Evolutionary conservation across 2,329 filamentous ascomycete species (phyloP), one percentile per base, ranked within the genome.

Genomic region (Aspergillus vadensis): DNA sequence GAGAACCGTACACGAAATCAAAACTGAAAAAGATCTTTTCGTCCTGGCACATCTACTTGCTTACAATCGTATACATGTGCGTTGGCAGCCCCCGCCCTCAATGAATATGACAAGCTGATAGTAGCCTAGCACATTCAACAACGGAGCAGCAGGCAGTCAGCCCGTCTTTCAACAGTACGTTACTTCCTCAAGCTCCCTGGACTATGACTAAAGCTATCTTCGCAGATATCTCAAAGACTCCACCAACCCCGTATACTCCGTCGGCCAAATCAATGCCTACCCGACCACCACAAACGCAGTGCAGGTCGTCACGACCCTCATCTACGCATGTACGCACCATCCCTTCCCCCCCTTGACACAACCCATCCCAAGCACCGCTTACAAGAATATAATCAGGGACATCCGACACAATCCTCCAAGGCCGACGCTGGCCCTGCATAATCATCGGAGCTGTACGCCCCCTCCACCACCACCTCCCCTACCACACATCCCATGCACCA

Each of bases 391-490:
- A 14, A 36, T 25, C 3, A 70, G 72, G 87, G 87, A 82, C 82
- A 0, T 89, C 86, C 0, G 88, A 90, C 69, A 81, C 82, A 0
- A 57, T 89, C 0, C 82, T 88, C 48, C 76, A 77, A 17, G 87
- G 87, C 2, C 81, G 79, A 0, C 78, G 88, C 5, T 90, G 87
- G 87, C 88, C 86, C 0, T 80, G 85, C 0, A 87, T 90, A 44
- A 72, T 90, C 2, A 86, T 88, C 51, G 82, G 80, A 1, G 82
- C 78, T 0, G 70, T 77, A 57, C 65, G 70, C 88, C 49, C 41
- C 27, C 3, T 10, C n/a, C n/a, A n/a, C n/a, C n/a, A n/a, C n/a
- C n/a, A n/a, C 23, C 23, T 25, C 7, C 23, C 23, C 23, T n/a
- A n/a, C 23, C 23, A 5, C 23, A 25, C 30, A 36, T 4, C 14